These are phyloP conservation scores for Babesia ovis DNA, from an alignment of 169 alveolate genomes.

Conservation along the genomic window DNA sequence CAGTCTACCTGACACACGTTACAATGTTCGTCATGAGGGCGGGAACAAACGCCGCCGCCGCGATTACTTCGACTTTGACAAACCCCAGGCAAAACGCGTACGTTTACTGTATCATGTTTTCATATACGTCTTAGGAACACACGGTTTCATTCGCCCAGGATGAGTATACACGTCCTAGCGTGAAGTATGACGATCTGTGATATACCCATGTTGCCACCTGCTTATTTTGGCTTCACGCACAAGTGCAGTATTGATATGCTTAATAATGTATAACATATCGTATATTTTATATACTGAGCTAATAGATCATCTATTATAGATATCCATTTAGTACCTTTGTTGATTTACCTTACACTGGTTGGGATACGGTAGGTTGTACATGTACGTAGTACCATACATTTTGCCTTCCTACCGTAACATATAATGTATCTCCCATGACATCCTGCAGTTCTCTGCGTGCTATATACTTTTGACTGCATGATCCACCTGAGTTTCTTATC, in stretches of 20 bases:
- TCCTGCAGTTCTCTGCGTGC: slow-evolving; percentile 14
- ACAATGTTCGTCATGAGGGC: slow-evolving; percentile 17
- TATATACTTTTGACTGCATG: neutral
- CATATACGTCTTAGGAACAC: slow-evolving; percentile 5
- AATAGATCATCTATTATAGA: too few relatives aligned
- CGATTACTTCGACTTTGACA: slow-evolving; percentile 66
- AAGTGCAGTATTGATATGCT: neutral
- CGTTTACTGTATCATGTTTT: neutral
- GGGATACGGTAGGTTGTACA: neutral
- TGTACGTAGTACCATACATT: slow-evolving; percentile 23
- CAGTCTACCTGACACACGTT: slow-evolving; percentile 12
- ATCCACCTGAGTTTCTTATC: neutral
- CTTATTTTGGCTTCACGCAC: neutral
- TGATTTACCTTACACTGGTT: too few relatives aligned
- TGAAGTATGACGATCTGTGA: slow-evolving; percentile 67
- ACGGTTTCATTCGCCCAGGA: slow-evolving; percentile 59
- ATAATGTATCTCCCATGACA: neutral
- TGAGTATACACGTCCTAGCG: slow-evolving; percentile 64
- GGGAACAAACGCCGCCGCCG: slow-evolving; percentile 38
- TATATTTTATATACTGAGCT: too few relatives aligned
- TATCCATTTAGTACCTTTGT: too few relatives aligned
- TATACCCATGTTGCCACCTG: neutral
- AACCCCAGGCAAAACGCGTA: slow-evolving; percentile 61
- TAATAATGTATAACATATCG: neutral
- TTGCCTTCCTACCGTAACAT: neutral